Percentiles rank a stretch among this genome's conserved stretches.
Evolutionary conservation across 164 flowering plant genomes (phyloP).

Genomic region (Dillenia turbinata): DNA sequence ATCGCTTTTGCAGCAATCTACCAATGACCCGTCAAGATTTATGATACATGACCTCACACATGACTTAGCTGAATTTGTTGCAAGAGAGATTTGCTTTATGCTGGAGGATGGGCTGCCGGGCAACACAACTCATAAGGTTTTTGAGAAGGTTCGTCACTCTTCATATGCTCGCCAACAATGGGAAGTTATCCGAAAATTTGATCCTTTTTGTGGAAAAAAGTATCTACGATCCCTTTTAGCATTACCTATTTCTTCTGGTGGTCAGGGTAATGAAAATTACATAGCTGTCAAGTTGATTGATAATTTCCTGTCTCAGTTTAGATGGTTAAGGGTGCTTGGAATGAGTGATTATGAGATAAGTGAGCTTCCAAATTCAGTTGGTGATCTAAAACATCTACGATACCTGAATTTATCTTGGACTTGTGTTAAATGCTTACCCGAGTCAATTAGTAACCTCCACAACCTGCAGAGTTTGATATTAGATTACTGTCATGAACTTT

Average conservation of each 20-base stretch:
- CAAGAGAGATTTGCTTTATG: not conserved
- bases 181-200: not conserved
- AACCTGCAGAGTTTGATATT: constrained; percentile 8
- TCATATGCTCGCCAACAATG: not conserved
- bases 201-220: not conserved
- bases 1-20: not conserved
- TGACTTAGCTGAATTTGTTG: not conserved
- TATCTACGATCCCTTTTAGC: not conserved
- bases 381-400: not conserved
- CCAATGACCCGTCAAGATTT: not conserved
- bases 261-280: too few relatives aligned
- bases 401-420: not conserved
- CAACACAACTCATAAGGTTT: not conserved
- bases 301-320: not conserved
- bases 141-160: not conserved
- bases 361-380: not conserved
- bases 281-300: not conserved
- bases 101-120: not conserved
- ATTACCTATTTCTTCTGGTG: too few relatives aligned
- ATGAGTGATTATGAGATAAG: not conserved
- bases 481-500: not conserved
- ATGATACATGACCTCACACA: not conserved
- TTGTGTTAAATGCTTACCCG: not conserved
- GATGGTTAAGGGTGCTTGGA: not conserved
- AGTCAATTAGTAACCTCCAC: not conserved